These are phyloP conservation scores for Dothidotthia symphoricarpi DNA, from an alignment of 2,329 filamentous ascomycete genomes.

Conservation along the genomic window DNA sequence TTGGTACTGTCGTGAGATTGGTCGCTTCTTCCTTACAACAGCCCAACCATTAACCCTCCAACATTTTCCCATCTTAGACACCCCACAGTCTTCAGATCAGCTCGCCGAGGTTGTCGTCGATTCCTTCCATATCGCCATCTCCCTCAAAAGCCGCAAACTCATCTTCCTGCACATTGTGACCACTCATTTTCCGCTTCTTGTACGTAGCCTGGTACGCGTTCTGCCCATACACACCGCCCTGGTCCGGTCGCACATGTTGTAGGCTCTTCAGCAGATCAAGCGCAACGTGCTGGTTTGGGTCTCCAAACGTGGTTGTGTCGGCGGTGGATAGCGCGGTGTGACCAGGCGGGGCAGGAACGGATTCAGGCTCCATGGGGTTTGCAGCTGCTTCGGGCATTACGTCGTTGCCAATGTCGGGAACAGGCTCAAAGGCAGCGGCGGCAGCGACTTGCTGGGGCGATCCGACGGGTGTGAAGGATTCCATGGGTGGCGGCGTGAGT, in stretches of 20 bases:
- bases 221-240: slow-evolving; percentile 25
- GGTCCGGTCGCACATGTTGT: slow-evolving; percentile 25
- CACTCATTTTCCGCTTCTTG: slow-evolving; percentile 43
- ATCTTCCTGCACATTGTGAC: slow-evolving; percentile 31
- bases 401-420: slow-evolving; percentile 29
- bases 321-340: slow-evolving; percentile 15
- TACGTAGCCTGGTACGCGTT: slow-evolving; percentile 21
- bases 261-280: slow-evolving; percentile 35
- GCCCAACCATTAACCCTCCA: neutral
- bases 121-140: slow-evolving; percentile 54
- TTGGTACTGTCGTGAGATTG: too few species aligned
- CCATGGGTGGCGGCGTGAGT: slow-evolving; percentile 74
- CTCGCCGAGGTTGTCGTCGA: slow-evolving; percentile 62
- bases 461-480: slow-evolving; percentile 53
- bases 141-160: slow-evolving; percentile 42
- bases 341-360: slow-evolving; percentile 22
- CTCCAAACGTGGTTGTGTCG: slow-evolving; percentile 25
- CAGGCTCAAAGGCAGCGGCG: slow-evolving; percentile 9
- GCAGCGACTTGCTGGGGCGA: slow-evolving; percentile 41
- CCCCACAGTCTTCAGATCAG: slow-evolving; percentile 38
- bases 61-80: too few species aligned
- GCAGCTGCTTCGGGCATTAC: slow-evolving; percentile 26
- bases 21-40: too few species aligned
- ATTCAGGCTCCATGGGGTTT: slow-evolving; percentile 27
- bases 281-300: slow-evolving; percentile 17